Base-by-base conservation (phyloP, 441 rosid species). In the Aleurites moluccanus region DNA sequence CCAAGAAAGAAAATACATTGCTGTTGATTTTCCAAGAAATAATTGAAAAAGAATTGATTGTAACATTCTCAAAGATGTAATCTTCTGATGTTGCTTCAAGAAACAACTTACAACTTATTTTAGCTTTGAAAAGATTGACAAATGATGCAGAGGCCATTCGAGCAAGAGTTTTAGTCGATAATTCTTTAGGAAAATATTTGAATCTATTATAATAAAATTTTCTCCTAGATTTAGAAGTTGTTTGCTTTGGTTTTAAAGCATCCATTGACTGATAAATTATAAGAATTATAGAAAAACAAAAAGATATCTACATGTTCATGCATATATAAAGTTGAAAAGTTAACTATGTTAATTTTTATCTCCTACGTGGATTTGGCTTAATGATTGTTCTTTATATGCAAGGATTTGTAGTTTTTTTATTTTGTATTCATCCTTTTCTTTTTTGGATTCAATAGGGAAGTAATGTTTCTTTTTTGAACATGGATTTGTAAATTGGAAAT, bases 121-220 rank as follows among this genome's bases (percentile, higher is more conserved):
- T 75, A 9, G 73, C 73, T 13, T 56, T 73, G 57, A 25, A 4
- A 35, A 83, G 33, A 9, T 75, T 73, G 0, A 65, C n/a, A 1
- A 82, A 40, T 0, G 83, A 83, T 42, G 45, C 3, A 0, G 85
- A 72, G 3, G 79, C 87, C 0, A 69, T 67, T 1, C 21, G 23
- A 21, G 83, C 74, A 0, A 84, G 73, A 69, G 82, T 62, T 55
- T 80, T 81, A 0, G 78, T 50, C 0, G 73, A 14, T 55, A 85
- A 18, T 0, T 80, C 78, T 0, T 56, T 23, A 0, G 86, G 85
- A 27, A 83, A 52, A 16, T 64, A 35, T 2, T 78, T 70, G 20
- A 84, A 64, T 20, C 1, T 2, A 11, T 25, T 55, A 0, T 30
- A 1, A 33, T 40, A 1, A 10, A 3, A 1, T 18, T 25, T n/a